Evolutionary conservation across 805 yeast genomes (phyloP).

Genomic region (Wickerhamomyces pijperi): DNA sequence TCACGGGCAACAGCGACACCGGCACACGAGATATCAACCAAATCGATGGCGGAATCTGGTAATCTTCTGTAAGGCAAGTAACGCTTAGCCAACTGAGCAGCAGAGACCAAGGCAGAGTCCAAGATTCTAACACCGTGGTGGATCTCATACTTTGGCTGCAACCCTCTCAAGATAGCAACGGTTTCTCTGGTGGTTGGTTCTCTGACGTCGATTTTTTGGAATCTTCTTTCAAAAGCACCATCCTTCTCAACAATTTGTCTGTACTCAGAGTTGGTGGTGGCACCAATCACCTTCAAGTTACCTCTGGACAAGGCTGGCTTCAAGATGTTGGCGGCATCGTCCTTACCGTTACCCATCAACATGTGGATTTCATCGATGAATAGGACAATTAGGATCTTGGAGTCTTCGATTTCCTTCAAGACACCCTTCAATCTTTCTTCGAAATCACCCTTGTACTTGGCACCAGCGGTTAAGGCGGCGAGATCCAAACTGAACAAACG

Average conservation of each 20-base stretch:
- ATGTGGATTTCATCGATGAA: constrained; percentile 98
- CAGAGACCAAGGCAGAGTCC: constrained; percentile 87
- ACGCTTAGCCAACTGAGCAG: constrained; percentile 90
- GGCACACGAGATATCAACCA: constrained; percentile 94
- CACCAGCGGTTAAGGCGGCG: constrained; percentile 97
- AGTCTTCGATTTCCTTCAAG: constrained; percentile 82
- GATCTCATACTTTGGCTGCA: constrained; percentile 89
- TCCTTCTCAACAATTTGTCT: constrained; percentile 88
- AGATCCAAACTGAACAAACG: constrained; percentile 81
- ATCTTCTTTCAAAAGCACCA: constrained; percentile 97
- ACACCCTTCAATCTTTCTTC: constrained; percentile 98
- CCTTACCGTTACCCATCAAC: constrained; percentile 99
- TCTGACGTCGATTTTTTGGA: constrained; percentile 92
- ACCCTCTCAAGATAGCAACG: constrained; percentile 90
- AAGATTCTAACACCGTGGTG: constrained; percentile 96
- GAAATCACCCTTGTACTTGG: constrained; percentile 96
- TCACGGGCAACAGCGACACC: constrained; percentile 97
- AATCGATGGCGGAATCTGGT: constrained; percentile 95
- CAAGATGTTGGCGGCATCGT: constrained; percentile 90
- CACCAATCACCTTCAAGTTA: constrained; percentile 93
- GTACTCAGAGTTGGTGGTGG: constrained; percentile 92
- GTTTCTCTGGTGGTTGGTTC: constrained; percentile 92
- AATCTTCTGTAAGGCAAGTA: constrained; percentile 89
- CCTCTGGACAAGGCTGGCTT: constrained; percentile 98
- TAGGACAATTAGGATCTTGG: constrained; percentile 74